Percentiles rank a stretch among this genome's conserved stretches.
phyloP scores from a whole-genome alignment of 2,329 filamentous ascomycete genomes.

The Epichloe sylvatica region DNA sequence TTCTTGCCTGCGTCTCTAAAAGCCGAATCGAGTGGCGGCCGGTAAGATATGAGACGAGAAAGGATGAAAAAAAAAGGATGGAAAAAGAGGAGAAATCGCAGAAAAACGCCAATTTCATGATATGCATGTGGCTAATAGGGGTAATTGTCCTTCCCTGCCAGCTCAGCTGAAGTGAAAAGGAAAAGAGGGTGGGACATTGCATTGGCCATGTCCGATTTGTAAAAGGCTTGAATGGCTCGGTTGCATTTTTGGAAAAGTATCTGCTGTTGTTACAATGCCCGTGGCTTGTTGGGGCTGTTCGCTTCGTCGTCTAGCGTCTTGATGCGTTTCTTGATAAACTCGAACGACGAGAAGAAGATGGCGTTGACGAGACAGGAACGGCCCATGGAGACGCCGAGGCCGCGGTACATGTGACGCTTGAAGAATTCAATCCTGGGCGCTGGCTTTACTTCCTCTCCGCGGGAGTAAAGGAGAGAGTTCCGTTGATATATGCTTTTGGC shows the following conservation, averaged over 20 bases:
- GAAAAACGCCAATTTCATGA: conserved; percentile 5
- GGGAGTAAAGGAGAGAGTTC: conserved; percentile 58
- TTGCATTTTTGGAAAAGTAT: neutral
- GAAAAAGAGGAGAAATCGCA: neutral
- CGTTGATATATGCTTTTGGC: conserved; percentile 78
- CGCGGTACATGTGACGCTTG: conserved; percentile 65
- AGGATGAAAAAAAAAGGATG: neutral
- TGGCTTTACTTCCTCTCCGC: conserved; percentile 47
- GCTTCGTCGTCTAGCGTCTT: conserved; percentile 30
- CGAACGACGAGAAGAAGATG: conserved; percentile 81
- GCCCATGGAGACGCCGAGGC: conserved; percentile 69
- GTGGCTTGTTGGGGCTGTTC: conserved; percentile 3
- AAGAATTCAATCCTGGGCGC: conserved; percentile 67
- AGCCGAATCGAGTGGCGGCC: too few relatives aligned
- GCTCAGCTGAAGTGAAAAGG: neutral
- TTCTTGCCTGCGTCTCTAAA: too few relatives aligned
- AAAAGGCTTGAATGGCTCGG: too few relatives aligned
- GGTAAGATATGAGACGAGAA: neutral
- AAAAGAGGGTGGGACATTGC: neutral
- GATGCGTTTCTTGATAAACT: conserved; percentile 63
- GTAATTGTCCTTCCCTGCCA: neutral
- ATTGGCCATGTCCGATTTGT: too few relatives aligned
- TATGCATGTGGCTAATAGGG: conserved; percentile 1
- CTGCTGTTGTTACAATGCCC: conserved; percentile 6
- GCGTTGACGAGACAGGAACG: conserved; percentile 74